Evolutionary conservation across 2,329 filamentous ascomycete genomes (phyloP), one percentile per base, ranked within the genome.

Genomic region (Colletotrichum tofieldiae): DNA sequence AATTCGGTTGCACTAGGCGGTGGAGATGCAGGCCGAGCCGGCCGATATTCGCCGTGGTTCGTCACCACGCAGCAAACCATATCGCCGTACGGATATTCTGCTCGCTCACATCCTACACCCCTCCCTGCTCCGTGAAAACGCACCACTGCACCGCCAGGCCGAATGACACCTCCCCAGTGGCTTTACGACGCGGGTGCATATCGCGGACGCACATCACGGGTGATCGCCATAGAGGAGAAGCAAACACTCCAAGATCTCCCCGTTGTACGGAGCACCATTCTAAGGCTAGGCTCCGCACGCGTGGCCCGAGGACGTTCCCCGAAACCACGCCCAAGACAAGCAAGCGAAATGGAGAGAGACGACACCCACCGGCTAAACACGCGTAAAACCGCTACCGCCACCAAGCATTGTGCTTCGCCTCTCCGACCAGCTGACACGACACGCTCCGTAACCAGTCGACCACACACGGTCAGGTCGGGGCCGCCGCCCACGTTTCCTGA

Each of bases 371-470:
- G 43, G 41, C 51, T 54, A 52, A 59, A 63, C 68, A 63, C 26
- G 65, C 49, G 41, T 45, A 68, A 63, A 68, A 59, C 68, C 58
- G 23, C 35, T 26, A 32, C 32, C 65, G 65, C 43, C 51, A 67
- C 51, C 58, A 62, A 11, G 20, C 49, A 56, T 43, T 26, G 41
- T 43, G 51, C 67, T 70, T 54, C 52, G 65, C 52, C 65, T 63
- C 54, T 45, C 45, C 14, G 16, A 29, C 26, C 54, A n/a, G 47
- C 43, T 20, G 32, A 26, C 18, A 16, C n/a, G 20, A 37, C 32
- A 16, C 29, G n/a, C 41, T 64, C 49, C 49, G 35, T 67, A 45
- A 52, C 60, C n/a, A n/a, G 49, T 23, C 20, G 29, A 11, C 58
- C 16, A 35, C 43, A 51, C 32, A 20, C 20, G 29, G 20, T 3